Conservation (phyloP, 1,284 basidiomycete genomes). For the Cerioporus squamosus region DNA sequence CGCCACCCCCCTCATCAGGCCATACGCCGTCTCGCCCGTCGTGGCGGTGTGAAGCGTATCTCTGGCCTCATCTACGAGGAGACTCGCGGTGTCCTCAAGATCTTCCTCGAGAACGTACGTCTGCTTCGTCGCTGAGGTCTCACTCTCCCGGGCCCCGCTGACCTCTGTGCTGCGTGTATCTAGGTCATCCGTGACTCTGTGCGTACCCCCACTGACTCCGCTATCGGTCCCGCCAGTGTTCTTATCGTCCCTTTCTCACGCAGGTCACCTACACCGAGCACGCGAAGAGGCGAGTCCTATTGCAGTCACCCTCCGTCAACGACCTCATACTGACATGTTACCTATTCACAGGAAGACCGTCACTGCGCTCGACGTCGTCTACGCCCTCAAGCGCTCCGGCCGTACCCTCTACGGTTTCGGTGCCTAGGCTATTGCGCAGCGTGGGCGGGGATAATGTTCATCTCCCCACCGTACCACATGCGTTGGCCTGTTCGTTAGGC, state of each 20-base stretch:
- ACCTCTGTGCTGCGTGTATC: neutral
- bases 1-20: conserved; percentile 46
- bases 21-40: conserved; percentile 92
- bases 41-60: conserved; percentile 96
- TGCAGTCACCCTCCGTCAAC: neutral
- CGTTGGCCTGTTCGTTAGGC: neutral
- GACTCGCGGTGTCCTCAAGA: conserved; percentile 93
- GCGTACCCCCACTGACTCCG: conserved; percentile 5
- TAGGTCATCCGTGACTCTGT: conserved; percentile 77
- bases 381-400: conserved; percentile 83
- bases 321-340: neutral
- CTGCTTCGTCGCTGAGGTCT: neutral
- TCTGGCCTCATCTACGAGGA: conserved; percentile 93
- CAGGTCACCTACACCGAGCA: conserved; percentile 90
- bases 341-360: conserved; percentile 70
- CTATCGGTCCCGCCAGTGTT: neutral
- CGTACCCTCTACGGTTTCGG: conserved; percentile 81
- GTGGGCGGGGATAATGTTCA: neutral
- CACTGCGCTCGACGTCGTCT: conserved; percentile 81
- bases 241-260: conserved; percentile 8
- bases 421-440: conserved; percentile 40
- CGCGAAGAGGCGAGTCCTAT: conserved; percentile 69
- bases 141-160: neutral
- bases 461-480: neutral
- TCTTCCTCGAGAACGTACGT: conserved; percentile 84